phyloP scores from a whole-genome alignment of 495 filamentous ascomycete species.

The Eremomyces bilateralis region DNA sequence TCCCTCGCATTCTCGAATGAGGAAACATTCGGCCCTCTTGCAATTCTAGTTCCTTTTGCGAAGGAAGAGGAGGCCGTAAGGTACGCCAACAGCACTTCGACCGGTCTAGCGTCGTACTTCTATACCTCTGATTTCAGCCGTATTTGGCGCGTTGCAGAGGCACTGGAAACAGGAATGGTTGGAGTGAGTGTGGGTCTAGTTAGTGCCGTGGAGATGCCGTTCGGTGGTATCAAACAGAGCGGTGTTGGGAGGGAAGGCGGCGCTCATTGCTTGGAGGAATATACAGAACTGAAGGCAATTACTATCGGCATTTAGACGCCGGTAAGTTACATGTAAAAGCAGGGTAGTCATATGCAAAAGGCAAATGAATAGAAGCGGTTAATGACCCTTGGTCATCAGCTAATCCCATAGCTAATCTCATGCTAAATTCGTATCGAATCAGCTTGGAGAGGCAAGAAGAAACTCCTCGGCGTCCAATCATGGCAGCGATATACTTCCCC shows the following conservation, averaged over 20 bases:
- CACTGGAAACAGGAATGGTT: constrained; percentile 78
- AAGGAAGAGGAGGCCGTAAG: constrained; percentile 64
- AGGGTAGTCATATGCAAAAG: no score
- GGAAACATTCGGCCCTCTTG: constrained; percentile 77
- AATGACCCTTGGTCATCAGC: no score
- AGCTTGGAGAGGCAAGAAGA: no score
- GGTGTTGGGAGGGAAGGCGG: constrained; percentile 74
- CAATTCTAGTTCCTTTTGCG: constrained; percentile 56
- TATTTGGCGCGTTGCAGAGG: constrained; percentile 57
- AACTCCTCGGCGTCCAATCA: no score
- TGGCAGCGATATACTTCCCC: no score
- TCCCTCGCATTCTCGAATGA: constrained; percentile 49
- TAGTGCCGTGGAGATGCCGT: constrained; percentile 42
- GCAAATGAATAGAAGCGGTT: no score
- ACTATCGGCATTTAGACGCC: constrained; percentile 37
- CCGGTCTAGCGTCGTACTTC: constrained; percentile 76
- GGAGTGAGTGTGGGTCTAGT: constrained; percentile 71
- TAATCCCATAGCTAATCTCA: no score
- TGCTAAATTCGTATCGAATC: no score
- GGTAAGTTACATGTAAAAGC: no score
- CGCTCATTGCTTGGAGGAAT: constrained; percentile 70
- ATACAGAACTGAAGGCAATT: constrained; percentile 58
- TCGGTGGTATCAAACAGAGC: constrained; percentile 73
- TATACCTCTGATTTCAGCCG: constrained; percentile 54
- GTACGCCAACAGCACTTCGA: constrained; percentile 47